Evolutionary conservation across 495 filamentous ascomycete genomes (phyloP).

Genomic region (Penicillium bialowiezense): DNA sequence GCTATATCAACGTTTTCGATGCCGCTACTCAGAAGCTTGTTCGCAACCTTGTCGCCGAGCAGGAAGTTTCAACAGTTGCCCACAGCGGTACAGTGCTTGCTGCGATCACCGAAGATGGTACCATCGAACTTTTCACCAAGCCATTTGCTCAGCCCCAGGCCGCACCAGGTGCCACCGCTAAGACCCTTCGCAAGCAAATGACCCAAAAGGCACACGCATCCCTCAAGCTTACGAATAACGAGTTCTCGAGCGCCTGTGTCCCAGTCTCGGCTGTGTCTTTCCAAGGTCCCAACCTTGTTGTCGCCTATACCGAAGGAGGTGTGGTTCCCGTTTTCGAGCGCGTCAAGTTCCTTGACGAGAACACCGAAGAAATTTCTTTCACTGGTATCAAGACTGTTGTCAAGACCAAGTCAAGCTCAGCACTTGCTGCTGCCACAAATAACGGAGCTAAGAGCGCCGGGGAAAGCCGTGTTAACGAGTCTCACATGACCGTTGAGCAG

Average conservation of each 20-base stretch:
- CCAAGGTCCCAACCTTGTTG: slow-evolving; percentile 45
- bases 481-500: slow-evolving; percentile 60
- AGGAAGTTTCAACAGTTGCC: slow-evolving; percentile 43
- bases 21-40: slow-evolving; percentile 39
- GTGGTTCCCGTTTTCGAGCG: slow-evolving; percentile 55
- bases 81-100: slow-evolving; percentile 44
- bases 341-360: slow-evolving; percentile 48
- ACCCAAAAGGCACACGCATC: slow-evolving; percentile 49
- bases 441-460: slow-evolving; percentile 59
- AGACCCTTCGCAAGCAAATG: slow-evolving; percentile 48
- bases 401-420: slow-evolving; percentile 43
- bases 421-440: slow-evolving; percentile 43
- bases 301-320: slow-evolving; percentile 56
- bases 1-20: slow-evolving; percentile 56
- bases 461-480: slow-evolving; percentile 69
- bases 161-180: slow-evolving; percentile 31
- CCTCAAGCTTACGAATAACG: slow-evolving; percentile 49
- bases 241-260: slow-evolving; percentile 39
- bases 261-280: slow-evolving; percentile 46
- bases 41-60: slow-evolving; percentile 52
- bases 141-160: slow-evolving; percentile 45
- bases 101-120: slow-evolving; percentile 52
- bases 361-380: slow-evolving; percentile 45
- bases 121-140: slow-evolving; percentile 54
- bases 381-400: slow-evolving; percentile 44